phyloP scores from a whole-genome alignment of 768 basidiomycete genomes.

The Phlegmacium glaucopus region DNA sequence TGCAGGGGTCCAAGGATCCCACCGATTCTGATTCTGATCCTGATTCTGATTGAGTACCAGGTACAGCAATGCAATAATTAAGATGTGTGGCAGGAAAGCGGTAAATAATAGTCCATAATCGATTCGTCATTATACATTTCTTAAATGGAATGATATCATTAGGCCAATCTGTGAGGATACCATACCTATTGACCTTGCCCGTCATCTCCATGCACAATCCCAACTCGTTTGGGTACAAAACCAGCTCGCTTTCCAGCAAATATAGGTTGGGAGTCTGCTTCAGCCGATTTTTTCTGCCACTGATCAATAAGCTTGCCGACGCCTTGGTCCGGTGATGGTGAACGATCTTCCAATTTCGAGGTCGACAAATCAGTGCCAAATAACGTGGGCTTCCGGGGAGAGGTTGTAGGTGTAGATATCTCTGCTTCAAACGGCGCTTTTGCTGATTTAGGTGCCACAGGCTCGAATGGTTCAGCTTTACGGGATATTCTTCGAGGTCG shows the following conservation, averaged over 20 bases:
- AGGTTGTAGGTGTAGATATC: slow-evolving; percentile 10
- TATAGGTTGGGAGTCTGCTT: slow-evolving; percentile 38
- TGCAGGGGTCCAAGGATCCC: slow-evolving; percentile 13
- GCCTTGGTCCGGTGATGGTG: slow-evolving; percentile 77
- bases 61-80: too few relatives aligned
- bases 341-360: slow-evolving; percentile 28
- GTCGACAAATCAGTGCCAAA: slow-evolving; percentile 9
- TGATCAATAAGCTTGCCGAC: slow-evolving; percentile 84
- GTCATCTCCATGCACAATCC: slow-evolving; percentile 23
- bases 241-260: slow-evolving; percentile 33
- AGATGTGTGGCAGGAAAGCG: too few relatives aligned
- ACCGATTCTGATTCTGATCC: slow-evolving; percentile 24
- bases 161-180: too few relatives aligned
- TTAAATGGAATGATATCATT: too few relatives aligned
- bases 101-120: background rate
- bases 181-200: slow-evolving; percentile 9
- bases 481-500: slow-evolving; percentile 25
- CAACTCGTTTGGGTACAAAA: slow-evolving; percentile 38
- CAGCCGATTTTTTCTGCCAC: slow-evolving; percentile 81
- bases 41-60: slow-evolving; percentile 11
- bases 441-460: slow-evolving; percentile 10
- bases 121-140: too few relatives aligned
- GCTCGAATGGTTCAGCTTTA: slow-evolving; percentile 22
- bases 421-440: slow-evolving; percentile 12
- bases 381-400: slow-evolving; percentile 19